Conservation (phyloP, 805 yeast species). For the Barnettozyma siamensis region DNA sequence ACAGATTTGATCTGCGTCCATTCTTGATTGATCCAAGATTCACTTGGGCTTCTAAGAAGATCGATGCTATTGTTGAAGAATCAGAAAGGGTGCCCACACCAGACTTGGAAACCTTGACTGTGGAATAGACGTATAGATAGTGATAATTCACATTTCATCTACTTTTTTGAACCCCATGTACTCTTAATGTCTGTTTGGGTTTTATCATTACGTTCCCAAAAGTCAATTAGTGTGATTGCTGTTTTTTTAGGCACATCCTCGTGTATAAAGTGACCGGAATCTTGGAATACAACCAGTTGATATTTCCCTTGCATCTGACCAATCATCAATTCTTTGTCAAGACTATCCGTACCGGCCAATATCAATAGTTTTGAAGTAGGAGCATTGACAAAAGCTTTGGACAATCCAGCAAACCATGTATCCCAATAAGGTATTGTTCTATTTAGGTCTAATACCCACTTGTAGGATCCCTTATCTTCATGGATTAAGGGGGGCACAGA, state of each 20-base stretch:
- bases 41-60: constrained; percentile 84
- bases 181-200: constrained; percentile 29
- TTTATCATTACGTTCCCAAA: constrained; percentile 38
- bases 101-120: constrained; percentile 36
- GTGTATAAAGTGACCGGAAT: constrained; percentile 90
- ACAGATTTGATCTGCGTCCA: constrained; percentile 94
- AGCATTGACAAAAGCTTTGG: constrained; percentile 43
- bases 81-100: constrained; percentile 34
- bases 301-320: constrained; percentile 99
- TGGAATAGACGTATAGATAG: constrained; percentile 30
- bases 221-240: constrained; percentile 45
- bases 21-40: constrained; percentile 86
- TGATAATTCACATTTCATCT: too few relatives aligned
- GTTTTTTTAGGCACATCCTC: constrained; percentile 79
- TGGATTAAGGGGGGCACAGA: constrained; percentile 71
- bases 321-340: constrained; percentile 79
- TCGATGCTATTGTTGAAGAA: constrained; percentile 70
- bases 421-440: constrained; percentile 69
- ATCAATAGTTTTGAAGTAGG: constrained; percentile 65
- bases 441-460: constrained; percentile 63
- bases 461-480: constrained; percentile 23
- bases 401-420: constrained; percentile 74
- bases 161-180: constrained; percentile 31
- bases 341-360: constrained; percentile 82
- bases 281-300: constrained; percentile 78